A percentile compares a stretch with the other conserved stretches of the same genome.
phyloP scores from a whole-genome alignment of 2,329 filamentous ascomycete genomes.

The Botrytis galanthina region DNA sequence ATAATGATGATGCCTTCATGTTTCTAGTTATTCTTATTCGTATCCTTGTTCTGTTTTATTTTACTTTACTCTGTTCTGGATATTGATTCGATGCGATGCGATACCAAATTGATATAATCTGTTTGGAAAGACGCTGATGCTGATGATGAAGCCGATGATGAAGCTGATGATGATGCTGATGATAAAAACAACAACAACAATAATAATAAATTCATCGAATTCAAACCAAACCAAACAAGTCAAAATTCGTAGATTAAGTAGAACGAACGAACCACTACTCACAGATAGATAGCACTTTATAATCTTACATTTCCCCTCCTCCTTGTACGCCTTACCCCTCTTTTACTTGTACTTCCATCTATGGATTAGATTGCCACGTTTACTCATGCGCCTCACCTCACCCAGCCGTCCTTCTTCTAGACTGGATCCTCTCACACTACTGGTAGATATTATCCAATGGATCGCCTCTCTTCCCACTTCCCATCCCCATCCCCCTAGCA shows the following conservation, averaged over 20 bases:
- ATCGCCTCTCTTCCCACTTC: too few relatives aligned
- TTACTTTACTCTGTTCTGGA: background rate
- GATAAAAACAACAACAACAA: too few relatives aligned
- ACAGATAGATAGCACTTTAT: background rate
- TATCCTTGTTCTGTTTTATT: background rate
- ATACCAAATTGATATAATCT: too few relatives aligned
- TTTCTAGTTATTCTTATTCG: too few relatives aligned
- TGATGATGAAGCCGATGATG: too few relatives aligned
- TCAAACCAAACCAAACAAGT: too few relatives aligned
- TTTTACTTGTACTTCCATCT: background rate
- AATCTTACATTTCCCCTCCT: background rate
- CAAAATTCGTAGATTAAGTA: background rate
- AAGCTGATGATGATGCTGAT: too few relatives aligned
- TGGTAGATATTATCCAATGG: background rate
- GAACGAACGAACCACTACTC: background rate
- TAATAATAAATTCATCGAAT: too few relatives aligned
- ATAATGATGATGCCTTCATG: background rate
- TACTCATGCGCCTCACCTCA: background rate
- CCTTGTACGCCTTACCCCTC: background rate
- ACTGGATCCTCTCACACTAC: background rate
- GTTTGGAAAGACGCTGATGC: too few relatives aligned
- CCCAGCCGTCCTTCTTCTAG: background rate
- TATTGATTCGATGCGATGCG: too few relatives aligned
- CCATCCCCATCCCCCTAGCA: too few relatives aligned
- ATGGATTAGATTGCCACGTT: too few relatives aligned